Conservation (phyloP, 306 rosid species). For the Castanospermum australe region DNA sequence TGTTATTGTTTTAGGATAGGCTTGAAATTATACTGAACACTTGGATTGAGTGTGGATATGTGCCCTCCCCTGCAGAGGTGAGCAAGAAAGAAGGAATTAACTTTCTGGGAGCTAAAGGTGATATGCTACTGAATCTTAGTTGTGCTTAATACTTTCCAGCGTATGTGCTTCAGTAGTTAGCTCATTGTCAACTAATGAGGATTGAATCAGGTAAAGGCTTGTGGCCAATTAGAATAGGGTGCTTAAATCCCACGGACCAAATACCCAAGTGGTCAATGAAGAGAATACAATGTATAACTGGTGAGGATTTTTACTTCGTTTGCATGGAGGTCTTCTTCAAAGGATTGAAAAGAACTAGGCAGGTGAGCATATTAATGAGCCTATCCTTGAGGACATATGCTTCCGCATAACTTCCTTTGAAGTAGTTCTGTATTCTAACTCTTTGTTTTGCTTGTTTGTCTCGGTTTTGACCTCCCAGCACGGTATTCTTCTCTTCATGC, state of each 20-base stretch:
- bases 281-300: slow-evolving; percentile 51
- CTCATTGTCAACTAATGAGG: slow-evolving; percentile 20
- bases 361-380: slow-evolving; percentile 41
- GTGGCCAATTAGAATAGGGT: slow-evolving; percentile 87
- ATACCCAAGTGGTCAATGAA: slow-evolving; percentile 67
- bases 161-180: neutral
- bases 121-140: slow-evolving; percentile 14
- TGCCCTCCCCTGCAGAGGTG: slow-evolving; percentile 85
- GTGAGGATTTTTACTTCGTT: slow-evolving; percentile 63
- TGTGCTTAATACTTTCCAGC: slow-evolving; percentile 4
- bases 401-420: neutral
- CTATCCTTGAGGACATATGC: neutral
- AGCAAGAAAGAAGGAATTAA: slow-evolving; percentile 76
- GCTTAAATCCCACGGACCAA: slow-evolving; percentile 56
- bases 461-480: slow-evolving; percentile 37
- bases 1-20: slow-evolving; percentile 67
- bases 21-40: slow-evolving; percentile 76
- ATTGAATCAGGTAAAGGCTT: slow-evolving; percentile 52
- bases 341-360: slow-evolving; percentile 42
- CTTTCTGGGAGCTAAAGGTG: slow-evolving; percentile 67
- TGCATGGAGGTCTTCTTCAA: slow-evolving; percentile 49
- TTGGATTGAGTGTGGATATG: slow-evolving; percentile 74
- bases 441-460: neutral
- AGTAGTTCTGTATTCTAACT: slow-evolving; percentile 14
- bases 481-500: slow-evolving; percentile 68